Base-by-base conservation (phyloP, 495 filamentous ascomycete genomes). In the Aspergillus carlsbadensis region DNA sequence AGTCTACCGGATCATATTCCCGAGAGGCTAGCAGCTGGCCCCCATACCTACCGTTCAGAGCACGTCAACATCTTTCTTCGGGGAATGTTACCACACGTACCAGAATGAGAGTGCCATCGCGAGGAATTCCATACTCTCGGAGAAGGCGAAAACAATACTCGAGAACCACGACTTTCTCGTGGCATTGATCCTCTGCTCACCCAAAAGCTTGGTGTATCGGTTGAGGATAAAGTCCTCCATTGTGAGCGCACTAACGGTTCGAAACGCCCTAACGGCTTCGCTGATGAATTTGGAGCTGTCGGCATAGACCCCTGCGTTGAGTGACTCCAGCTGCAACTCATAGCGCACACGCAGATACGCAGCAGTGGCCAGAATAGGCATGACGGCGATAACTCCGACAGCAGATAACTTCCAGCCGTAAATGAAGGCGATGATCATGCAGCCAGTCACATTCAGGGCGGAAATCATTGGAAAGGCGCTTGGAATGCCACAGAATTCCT, bases 391-490 rank as follows among this genome's bases (percentile, higher is more conserved):
- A 31, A 82, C 69, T 11, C 84, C 74, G 13, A 87, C 78, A 0
- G 84, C 68, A 2, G 75, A 77, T 2, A 87, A 75, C 57, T 86
- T 86, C 84, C 85, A 87, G 5, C 83, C 85, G 47, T 84, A 72
- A 13, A 80, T 65, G 54, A 86, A 81, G 0, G 83, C 74, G 24
- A 86, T 66, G 11, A 78, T 68, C 49, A 85, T 73, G 8, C 81
- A 80, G 1, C 78, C 76, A 29, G 86, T 74, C 53, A 80, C 75
- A 36, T 71, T 82, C 51, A 84, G 72, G 22, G 79, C 73, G 2
- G 67, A 68, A 5, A 72, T 70, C 0, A 74, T 17, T 6, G 68
- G 61, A 21, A 74, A 64, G 5, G 53, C 62, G 11, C 71, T 65
- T 13, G 57, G 73, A 0, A 58, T 11, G 0, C 84, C 81, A 0